A percentile compares a stretch with the other conserved stretches of the same genome.
Evolutionary conservation across 192 early-diverging fungal genomes (phyloP).

Genomic region (Umbelopsis ramanniana): DNA sequence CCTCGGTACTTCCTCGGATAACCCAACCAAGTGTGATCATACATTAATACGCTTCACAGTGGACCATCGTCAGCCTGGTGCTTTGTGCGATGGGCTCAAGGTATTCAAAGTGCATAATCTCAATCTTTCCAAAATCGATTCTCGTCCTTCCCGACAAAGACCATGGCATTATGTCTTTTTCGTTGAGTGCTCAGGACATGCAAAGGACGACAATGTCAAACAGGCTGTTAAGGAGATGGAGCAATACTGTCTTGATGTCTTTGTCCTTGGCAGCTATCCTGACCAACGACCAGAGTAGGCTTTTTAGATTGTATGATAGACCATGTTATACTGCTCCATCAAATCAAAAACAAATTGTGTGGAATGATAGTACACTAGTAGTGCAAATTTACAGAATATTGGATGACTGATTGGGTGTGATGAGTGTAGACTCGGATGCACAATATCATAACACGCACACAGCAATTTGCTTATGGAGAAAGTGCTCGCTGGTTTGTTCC

Average conservation of each 20-base stretch:
- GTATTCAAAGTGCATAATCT: constrained; percentile 81
- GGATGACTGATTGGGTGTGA: too few relatives aligned
- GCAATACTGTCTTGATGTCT: constrained; percentile 72
- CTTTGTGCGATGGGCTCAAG: constrained; percentile 81
- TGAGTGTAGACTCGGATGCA: too few relatives aligned
- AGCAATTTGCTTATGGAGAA: too few relatives aligned
- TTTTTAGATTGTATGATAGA: background rate
- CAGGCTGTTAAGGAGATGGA: constrained; percentile 72
- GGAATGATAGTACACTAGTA: background rate
- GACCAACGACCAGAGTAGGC: constrained; percentile 50
- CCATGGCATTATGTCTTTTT: constrained; percentile 97
- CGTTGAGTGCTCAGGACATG: constrained; percentile 88
- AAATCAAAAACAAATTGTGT: background rate
- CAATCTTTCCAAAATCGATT: constrained; percentile 92
- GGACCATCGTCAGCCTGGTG: constrained; percentile 86
- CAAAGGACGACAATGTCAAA: constrained; percentile 65
- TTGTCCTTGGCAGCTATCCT: constrained; percentile 85
- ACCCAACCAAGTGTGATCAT: constrained; percentile 73
- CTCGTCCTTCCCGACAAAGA: constrained; percentile 76
- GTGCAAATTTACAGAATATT: background rate
- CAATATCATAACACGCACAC: too few relatives aligned
- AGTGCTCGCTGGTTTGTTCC: too few relatives aligned
- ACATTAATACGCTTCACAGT: constrained; percentile 89
- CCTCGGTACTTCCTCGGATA: constrained; percentile 69
- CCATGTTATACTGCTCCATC: background rate